Evolutionary conservation across 345 rosid species (phyloP).

Genomic region (Populus simonii): DNA sequence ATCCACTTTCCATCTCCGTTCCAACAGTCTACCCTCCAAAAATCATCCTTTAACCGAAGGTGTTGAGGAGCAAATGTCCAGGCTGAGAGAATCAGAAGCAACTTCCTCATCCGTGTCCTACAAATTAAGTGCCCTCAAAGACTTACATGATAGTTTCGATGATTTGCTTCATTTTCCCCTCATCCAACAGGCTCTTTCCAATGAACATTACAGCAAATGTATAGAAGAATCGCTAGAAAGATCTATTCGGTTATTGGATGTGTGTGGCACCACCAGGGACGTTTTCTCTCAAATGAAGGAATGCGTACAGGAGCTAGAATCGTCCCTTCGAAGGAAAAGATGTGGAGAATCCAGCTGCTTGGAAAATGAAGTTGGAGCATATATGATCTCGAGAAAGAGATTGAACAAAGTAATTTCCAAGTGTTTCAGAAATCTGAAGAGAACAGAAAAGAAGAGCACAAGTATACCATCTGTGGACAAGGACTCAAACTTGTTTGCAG

Average conservation of each 20-base stretch:
- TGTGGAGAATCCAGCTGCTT: not conserved
- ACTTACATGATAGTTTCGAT: not conserved
- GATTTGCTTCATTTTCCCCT: not conserved
- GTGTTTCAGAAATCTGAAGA: constrained; percentile 5
- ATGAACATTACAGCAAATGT: not conserved
- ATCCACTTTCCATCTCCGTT: constrained; percentile 21
- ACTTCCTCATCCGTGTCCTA: constrained; percentile 7
- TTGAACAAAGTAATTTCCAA: not conserved
- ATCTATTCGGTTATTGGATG: constrained; percentile 1
- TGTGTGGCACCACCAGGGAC: not conserved
- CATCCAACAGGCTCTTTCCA: not conserved
- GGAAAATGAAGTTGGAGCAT: not conserved
- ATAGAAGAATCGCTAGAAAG: not conserved
- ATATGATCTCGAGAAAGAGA: constrained; percentile 1
- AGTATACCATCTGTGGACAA: not conserved
- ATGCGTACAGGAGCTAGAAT: not conserved
- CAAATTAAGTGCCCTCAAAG: not conserved
- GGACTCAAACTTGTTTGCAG: not conserved
- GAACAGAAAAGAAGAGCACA: not conserved
- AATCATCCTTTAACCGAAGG: constrained; percentile 19
- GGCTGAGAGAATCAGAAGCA: constrained; percentile 21
- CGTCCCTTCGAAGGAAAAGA: constrained; percentile 1
- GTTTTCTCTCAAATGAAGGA: constrained; percentile 13
- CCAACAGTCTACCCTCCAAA: constrained; percentile 27
- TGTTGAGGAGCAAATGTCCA: constrained; percentile 19